Percentiles rank a stretch among this genome's conserved stretches.
These are phyloP conservation scores for Aspergillus pseudoterreus DNA, from an alignment of 2,329 filamentous ascomycete species.

Conservation along the genomic window DNA sequence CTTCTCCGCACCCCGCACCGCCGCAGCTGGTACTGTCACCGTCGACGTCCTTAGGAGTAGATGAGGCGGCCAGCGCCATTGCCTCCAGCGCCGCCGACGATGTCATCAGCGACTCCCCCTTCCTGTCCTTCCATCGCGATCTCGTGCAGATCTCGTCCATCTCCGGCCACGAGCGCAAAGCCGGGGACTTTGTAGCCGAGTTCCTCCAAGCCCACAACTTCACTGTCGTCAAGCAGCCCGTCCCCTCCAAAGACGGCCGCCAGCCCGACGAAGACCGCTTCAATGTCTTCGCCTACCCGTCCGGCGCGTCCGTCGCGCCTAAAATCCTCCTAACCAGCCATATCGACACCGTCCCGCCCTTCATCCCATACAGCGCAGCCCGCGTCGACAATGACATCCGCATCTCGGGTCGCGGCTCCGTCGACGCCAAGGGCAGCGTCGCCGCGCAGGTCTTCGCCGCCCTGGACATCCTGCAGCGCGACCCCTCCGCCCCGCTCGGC, in stretches of 20 bases:
- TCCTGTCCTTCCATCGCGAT: conserved; percentile 70
- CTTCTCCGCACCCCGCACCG: conserved; percentile 28
- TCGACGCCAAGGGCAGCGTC: conserved; percentile 46
- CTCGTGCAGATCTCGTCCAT: conserved; percentile 74
- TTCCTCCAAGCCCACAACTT: conserved; percentile 63
- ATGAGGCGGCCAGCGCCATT: background rate
- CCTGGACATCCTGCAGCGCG: conserved; percentile 43
- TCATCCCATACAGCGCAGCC: conserved; percentile 47
- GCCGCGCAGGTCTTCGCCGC: conserved; percentile 42
- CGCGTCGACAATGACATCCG: conserved; percentile 38
- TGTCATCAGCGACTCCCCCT: conserved; percentile 41
- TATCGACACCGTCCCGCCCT: conserved; percentile 66
- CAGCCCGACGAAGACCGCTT: conserved; percentile 50
- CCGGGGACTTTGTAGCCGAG: conserved; percentile 64
- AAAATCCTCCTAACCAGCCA: conserved; percentile 60
- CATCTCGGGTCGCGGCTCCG: conserved; percentile 43
- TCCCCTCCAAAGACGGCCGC: conserved; percentile 8
- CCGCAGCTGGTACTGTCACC: conserved; percentile 14
- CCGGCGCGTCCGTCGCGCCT: conserved; percentile 17
- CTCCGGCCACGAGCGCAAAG: conserved; percentile 62
- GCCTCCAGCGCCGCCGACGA: conserved; percentile 22
- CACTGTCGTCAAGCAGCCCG: conserved; percentile 57
- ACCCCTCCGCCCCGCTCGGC: conserved; percentile 40
- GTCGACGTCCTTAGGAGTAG: background rate
- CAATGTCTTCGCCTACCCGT: conserved; percentile 68